Percentiles rank a stretch among this genome's conserved stretches.
Conservation (phyloP, 441 rosid species). For the Melastoma candidum region DNA sequence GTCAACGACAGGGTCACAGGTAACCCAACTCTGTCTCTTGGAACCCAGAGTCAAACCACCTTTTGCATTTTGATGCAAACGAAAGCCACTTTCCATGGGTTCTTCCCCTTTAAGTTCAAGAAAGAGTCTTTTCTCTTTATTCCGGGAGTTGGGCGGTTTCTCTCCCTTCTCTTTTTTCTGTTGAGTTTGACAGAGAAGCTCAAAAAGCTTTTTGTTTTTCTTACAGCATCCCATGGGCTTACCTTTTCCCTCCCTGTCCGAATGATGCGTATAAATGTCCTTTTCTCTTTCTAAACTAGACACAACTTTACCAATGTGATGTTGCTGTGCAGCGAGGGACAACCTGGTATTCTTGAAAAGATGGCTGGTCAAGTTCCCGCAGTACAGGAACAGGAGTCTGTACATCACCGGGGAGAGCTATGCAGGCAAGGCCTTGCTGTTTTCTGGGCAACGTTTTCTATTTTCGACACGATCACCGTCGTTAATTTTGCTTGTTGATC, state of each 20-base stretch:
- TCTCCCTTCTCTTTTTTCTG: too few relatives aligned
- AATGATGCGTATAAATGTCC: conserved; percentile 12
- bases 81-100: too few relatives aligned
- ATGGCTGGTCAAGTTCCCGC: conserved; percentile 89
- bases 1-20: conserved; percentile 82
- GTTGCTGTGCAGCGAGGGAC: conserved; percentile 60
- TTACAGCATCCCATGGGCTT: conserved; percentile 6
- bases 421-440: conserved; percentile 46
- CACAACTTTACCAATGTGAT: conserved; percentile 20
- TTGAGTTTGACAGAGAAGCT: too few relatives aligned
- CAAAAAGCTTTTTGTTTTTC: not conserved
- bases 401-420: conserved; percentile 94
- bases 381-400: conserved; percentile 80
- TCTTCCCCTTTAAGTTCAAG: too few relatives aligned
- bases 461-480: not conserved
- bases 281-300: conserved; percentile 9
- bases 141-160: too few relatives aligned
- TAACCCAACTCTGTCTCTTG: conserved; percentile 9
- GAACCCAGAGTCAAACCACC: not conserved
- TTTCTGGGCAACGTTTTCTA: not conserved
- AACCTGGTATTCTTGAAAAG: conserved; percentile 81
- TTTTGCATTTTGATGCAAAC: too few relatives aligned
- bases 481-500: too few relatives aligned
- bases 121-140: too few relatives aligned
- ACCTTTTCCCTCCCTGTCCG: conserved; percentile 2